These are phyloP conservation scores for Trichothecium sympodiale DNA, from an alignment of 2,329 filamentous ascomycete genomes.

Conservation along the genomic window DNA sequence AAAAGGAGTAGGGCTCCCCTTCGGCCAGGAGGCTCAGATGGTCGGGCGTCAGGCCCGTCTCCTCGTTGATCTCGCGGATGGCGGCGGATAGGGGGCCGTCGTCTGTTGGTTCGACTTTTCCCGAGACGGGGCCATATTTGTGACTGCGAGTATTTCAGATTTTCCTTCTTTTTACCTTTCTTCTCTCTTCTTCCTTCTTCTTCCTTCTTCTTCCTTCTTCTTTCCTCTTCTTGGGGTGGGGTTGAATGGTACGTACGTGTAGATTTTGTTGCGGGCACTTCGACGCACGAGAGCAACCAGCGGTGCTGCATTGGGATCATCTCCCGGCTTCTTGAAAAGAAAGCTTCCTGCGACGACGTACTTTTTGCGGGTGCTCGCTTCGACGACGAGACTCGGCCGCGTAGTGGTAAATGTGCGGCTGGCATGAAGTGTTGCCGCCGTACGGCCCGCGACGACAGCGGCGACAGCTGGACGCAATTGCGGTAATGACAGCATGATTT, in stretches of 20 bases:
- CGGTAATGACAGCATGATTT: too few species aligned
- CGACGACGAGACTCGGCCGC: too few species aligned
- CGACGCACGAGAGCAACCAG: constrained; percentile 51
- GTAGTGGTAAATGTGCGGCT: too few species aligned
- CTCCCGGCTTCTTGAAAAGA: constrained; percentile 30
- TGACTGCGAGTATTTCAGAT: too few species aligned
- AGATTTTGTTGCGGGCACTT: constrained; percentile 37
- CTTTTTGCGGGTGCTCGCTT: too few species aligned
- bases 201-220: neutral
- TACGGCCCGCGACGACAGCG: too few species aligned
- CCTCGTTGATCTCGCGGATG: constrained; percentile 51
- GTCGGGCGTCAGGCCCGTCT: constrained; percentile 39
- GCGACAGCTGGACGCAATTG: too few species aligned
- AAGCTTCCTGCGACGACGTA: constrained; percentile 37
- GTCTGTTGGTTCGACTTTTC: constrained; percentile 45
- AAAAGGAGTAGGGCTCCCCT: constrained; percentile 48
- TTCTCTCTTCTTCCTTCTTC: neutral
- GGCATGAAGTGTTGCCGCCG: too few species aligned
- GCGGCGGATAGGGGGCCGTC: constrained; percentile 42
- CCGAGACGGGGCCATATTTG: constrained; percentile 51
- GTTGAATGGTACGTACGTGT: constrained; percentile 33
- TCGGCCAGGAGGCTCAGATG: constrained; percentile 37
- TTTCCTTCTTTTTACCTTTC: neutral
- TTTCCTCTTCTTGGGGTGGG: neutral
- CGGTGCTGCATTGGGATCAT: constrained; percentile 21